These are phyloP conservation scores for Chlorella sp. DNA, from an alignment of 139 green algal species.

Conservation along the genomic window DNA sequence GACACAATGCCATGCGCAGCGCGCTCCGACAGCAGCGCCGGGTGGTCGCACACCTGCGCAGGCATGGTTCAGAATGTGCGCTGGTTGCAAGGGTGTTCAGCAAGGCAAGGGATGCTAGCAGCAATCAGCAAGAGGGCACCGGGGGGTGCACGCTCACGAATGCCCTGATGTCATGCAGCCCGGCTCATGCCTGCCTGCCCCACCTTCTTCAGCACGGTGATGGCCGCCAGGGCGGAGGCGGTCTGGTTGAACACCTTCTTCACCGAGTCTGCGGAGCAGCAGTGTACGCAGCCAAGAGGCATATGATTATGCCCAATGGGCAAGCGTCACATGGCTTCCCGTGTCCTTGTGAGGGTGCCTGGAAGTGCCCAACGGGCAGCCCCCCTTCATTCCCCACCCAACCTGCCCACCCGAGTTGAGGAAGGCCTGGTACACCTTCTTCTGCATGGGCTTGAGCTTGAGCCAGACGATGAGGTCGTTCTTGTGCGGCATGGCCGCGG, in stretches of 20 bases:
- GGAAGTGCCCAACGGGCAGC: too few relatives aligned
- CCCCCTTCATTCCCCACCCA: too few relatives aligned
- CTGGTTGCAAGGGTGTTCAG: too few relatives aligned
- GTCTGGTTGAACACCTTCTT: slow-evolving; percentile 84
- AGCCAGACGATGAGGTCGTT: slow-evolving; percentile 98
- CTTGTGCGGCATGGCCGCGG: slow-evolving; percentile 18
- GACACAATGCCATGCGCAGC: slow-evolving; percentile 55
- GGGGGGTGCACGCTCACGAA: too few relatives aligned
- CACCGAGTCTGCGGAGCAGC: slow-evolving; percentile 60
- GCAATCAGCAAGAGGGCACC: too few relatives aligned
- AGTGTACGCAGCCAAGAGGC: too few relatives aligned
- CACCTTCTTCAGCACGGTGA: slow-evolving; percentile 54
- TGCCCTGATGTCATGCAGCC: not conserved
- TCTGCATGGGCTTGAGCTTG: slow-evolving; percentile 74
- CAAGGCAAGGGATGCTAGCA: too few relatives aligned
- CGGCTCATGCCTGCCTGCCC: not conserved
- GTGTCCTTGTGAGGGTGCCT: too few relatives aligned
- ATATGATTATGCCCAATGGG: too few relatives aligned
- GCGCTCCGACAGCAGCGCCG: slow-evolving; percentile 81
- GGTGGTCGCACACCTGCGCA: slow-evolving; percentile 94
- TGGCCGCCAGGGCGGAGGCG: slow-evolving; percentile 76
- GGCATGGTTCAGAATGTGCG: too few relatives aligned
- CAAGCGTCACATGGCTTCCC: too few relatives aligned
- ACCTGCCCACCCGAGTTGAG: slow-evolving; percentile 57
- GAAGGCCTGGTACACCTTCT: slow-evolving; percentile 79